These are phyloP conservation scores for Balansia obtecta DNA, from an alignment of 2,329 filamentous ascomycete species.

Conservation along the genomic window DNA sequence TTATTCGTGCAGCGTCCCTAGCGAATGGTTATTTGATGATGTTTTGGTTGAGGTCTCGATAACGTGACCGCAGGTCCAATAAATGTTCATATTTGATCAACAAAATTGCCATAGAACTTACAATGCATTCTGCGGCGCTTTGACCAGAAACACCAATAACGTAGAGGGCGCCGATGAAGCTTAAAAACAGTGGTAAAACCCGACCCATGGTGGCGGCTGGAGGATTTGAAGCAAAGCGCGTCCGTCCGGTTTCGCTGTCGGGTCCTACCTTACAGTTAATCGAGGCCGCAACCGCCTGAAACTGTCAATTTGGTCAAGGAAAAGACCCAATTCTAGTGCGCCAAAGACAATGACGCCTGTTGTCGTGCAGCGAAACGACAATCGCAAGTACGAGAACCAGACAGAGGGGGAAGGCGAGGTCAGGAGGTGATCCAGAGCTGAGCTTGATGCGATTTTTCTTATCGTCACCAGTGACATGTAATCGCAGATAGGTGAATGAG, in stretches of 20 bases:
- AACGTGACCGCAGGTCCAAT: too few relatives aligned
- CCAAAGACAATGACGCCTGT: too few relatives aligned
- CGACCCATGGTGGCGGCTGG: constrained; percentile 3
- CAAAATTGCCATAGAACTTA: constrained; percentile 13
- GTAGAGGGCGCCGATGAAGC: constrained; percentile 18
- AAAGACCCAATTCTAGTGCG: too few relatives aligned
- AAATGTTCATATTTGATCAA: background rate
- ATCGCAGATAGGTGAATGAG: background rate
- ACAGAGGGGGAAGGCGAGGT: background rate
- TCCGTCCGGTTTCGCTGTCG: too few relatives aligned
- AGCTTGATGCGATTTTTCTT: background rate
- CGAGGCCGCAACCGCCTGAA: too few relatives aligned
- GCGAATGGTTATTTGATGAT: background rate
- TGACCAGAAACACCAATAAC: constrained; percentile 15
- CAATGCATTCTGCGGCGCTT: constrained; percentile 16
- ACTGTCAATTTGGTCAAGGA: too few relatives aligned
- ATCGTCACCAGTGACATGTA: constrained; percentile 5
- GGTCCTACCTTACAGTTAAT: too few relatives aligned
- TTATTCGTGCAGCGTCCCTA: constrained; percentile 13
- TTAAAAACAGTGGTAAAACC: constrained; percentile 9
- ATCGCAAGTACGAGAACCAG: background rate
- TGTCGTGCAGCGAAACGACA: too few relatives aligned
- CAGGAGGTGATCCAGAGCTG: background rate
- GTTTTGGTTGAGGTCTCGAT: background rate
- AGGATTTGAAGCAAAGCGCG: background rate